These are phyloP conservation scores for Incumbomyces lentus DNA, from an alignment of 2,329 filamentous ascomycete genomes.

Conservation along the genomic window DNA sequence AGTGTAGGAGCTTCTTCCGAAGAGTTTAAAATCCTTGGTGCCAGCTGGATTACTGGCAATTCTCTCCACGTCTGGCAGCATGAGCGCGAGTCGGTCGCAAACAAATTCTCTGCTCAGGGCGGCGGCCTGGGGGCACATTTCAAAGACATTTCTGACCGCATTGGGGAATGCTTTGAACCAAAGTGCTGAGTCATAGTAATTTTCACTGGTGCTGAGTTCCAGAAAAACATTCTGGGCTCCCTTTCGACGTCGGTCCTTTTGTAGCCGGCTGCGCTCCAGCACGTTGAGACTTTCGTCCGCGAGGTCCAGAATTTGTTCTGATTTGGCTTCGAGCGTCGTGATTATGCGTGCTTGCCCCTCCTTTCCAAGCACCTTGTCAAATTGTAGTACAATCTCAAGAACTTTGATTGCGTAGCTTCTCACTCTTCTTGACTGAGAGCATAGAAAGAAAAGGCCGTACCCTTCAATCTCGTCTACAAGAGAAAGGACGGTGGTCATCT, in stretches of 20 bases:
- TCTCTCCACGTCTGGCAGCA: conserved; percentile 73
- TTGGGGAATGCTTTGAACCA: conserved; percentile 99
- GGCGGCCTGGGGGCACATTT: conserved; percentile 83
- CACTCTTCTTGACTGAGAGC: conserved; percentile 85
- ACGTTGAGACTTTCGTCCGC: conserved; percentile 86
- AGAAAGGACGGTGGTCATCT: conserved; percentile 77
- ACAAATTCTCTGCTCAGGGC: conserved; percentile 84
- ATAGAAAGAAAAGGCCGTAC: conserved; percentile 92
- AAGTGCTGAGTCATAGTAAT: conserved; percentile 84
- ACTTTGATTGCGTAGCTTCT: conserved; percentile 87
- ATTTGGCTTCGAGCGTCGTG: conserved; percentile 82
- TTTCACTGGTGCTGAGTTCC: conserved; percentile 89
- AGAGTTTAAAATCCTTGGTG: conserved; percentile 29
- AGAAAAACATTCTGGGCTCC: conserved; percentile 78
- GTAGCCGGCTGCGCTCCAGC: conserved; percentile 81
- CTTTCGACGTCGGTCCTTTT: conserved; percentile 77
- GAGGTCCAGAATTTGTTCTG: conserved; percentile 77
- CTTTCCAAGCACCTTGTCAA: conserved; percentile 79
- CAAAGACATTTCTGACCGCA: conserved; percentile 77
- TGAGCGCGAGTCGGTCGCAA: conserved; percentile 82
- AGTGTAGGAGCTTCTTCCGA: conserved; percentile 49
- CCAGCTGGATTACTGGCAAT: conserved; percentile 46
- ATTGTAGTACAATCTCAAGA: conserved; percentile 81
- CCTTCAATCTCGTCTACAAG: conserved; percentile 96
- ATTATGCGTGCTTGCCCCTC: conserved; percentile 71